Evolutionary conservation across 148 eudicot genomes (phyloP), one percentile per base, ranked within the genome.

Genomic region (Camellia japonica): DNA sequence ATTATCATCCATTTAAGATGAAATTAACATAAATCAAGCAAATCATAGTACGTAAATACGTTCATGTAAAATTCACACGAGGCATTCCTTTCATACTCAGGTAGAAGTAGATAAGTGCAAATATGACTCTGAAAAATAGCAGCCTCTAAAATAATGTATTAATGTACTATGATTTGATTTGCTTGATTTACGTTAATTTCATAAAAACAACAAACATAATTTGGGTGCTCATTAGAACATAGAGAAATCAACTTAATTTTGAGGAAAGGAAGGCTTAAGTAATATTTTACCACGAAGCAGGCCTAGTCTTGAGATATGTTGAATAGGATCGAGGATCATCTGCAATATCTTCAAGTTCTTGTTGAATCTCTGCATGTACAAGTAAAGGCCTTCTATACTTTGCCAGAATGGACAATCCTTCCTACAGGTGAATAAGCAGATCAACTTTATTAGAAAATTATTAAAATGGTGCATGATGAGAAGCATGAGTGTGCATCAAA

Each of bases 351-450:
- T 75, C 60, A 73, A 46, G 77, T 78, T 92, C 91, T 80, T 84
- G 92, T 75, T 80, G 81, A 51, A 84, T 82, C 83, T 96, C 99
- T 18, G 99, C 98, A 80, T 96, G 99, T 47, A 96, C 98, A 44
- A 96, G 97, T 82, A 96, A 84, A 51, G 99, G 99, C 77, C 98
- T 91, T 87, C 80, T 87, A 82, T 89, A 96, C 80, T 94, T 94
- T 60, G 98, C 98, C 86, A 96, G 85, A 11, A 83, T 80, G 20
- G 89, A 82, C 62, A 96, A 84, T 74, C 95, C 99, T 81, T 91
- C 97, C 99, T 95, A 76, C 58, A 85, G 18, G 75, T 86, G 62
- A 74, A 60, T 68, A 14, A 82, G n/a, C 23, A 82, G 47, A 60
- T 76, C n/a, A 68, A 55, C 44, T 38, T 67, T 18, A 30, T 8